A percentile compares a stretch with the other conserved stretches of the same genome.
phyloP scores from a whole-genome alignment of 805 yeast species.

The Zygoascus biomembranicola region DNA sequence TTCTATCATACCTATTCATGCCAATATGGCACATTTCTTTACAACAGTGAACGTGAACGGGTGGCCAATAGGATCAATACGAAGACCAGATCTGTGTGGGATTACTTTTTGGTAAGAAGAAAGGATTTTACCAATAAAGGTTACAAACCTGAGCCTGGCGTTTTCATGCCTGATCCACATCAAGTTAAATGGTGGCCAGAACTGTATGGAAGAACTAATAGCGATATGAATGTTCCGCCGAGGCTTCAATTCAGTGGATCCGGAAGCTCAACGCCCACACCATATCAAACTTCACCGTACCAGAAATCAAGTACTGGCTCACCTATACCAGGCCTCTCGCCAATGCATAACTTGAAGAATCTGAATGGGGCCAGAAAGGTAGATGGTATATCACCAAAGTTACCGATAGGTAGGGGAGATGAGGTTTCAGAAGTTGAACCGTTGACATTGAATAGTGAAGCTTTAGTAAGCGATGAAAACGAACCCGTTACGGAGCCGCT shows the following conservation, averaged over 20 bases:
- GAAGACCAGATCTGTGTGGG: conserved; percentile 81
- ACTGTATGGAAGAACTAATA: conserved; percentile 65
- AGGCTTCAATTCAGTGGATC: not conserved
- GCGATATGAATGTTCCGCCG: conserved; percentile 45
- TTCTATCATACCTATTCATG: conserved; percentile 87
- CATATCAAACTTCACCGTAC: not conserved
- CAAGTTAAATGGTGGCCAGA: conserved; percentile 87
- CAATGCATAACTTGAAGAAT: not conserved
- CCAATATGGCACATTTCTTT: conserved; percentile 87
- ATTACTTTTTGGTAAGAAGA: conserved; percentile 72
- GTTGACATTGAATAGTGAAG: not conserved
- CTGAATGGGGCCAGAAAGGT: not conserved
- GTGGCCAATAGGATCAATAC: conserved; percentile 33
- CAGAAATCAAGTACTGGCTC: not conserved
- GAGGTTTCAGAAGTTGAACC: not conserved
- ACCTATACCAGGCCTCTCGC: not conserved
- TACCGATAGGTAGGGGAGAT: not conserved
- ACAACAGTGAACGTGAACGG: conserved; percentile 63
- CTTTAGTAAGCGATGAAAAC: too few species aligned
- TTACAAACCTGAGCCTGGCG: conserved; percentile 32
- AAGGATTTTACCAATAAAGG: conserved; percentile 55
- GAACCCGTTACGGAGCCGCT: not conserved
- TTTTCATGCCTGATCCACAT: conserved; percentile 51
- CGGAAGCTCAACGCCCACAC: not conserved
- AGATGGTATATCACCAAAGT: not conserved